These are phyloP conservation scores for Orbilia oligospora DNA, from an alignment of 2,329 filamentous ascomycete genomes.

Conservation along the genomic window DNA sequence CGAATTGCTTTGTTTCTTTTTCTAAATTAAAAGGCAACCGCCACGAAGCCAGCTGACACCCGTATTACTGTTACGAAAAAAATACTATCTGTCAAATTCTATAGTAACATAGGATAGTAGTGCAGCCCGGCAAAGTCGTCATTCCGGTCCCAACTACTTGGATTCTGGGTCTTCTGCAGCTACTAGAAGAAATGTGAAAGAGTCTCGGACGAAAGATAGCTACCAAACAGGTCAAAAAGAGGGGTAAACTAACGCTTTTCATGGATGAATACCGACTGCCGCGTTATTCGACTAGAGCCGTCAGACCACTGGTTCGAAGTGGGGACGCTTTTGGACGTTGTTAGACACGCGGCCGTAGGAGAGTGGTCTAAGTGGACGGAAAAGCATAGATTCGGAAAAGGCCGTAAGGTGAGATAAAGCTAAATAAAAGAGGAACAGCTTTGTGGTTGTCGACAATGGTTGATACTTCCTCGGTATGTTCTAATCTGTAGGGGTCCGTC, in stretches of 20 bases:
- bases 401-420: background rate
- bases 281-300: slow-evolving; percentile 15
- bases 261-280: slow-evolving; percentile 14
- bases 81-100: background rate
- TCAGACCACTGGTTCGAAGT: slow-evolving; percentile 21
- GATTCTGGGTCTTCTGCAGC: slow-evolving; percentile 2
- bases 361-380: slow-evolving; percentile 15
- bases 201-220: background rate
- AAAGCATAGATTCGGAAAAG: slow-evolving; percentile 2
- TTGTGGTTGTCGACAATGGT: background rate
- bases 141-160: slow-evolving; percentile 25
- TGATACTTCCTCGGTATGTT: no score
- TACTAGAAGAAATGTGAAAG: background rate
- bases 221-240: slow-evolving; percentile 19
- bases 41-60: background rate
- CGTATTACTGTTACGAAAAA: background rate
- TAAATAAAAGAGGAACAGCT: background rate
- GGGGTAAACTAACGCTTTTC: slow-evolving; percentile 13
- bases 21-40: background rate
- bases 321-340: slow-evolving; percentile 1
- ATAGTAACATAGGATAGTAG: background rate
- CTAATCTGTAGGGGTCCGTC: background rate
- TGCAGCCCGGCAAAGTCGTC: background rate
- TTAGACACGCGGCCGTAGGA: slow-evolving; percentile 22
- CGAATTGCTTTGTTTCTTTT: background rate